phyloP scores from a whole-genome alignment of 495 filamentous ascomycete genomes.

The Venustampulla echinocandica region DNA sequence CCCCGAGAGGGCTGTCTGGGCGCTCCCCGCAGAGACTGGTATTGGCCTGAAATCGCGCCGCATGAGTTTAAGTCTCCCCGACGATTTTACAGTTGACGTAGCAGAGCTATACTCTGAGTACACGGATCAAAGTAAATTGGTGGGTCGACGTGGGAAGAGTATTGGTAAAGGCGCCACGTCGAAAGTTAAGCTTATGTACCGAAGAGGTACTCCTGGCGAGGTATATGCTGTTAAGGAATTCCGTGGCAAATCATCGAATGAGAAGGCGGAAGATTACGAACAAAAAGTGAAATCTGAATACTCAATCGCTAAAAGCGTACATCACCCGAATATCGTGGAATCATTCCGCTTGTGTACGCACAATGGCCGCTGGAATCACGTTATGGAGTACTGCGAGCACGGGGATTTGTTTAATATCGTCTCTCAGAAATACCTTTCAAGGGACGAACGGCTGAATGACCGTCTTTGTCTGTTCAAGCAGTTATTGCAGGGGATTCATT shows the following conservation, averaged over 20 bases:
- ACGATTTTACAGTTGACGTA: conserved; percentile 56
- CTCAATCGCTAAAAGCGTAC: conserved; percentile 63
- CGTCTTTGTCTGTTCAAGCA: conserved; percentile 77
- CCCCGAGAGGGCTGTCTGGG: conserved; percentile 31
- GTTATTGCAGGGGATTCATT: conserved; percentile 67
- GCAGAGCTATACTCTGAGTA: conserved; percentile 52
- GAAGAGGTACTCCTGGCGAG: conserved; percentile 42
- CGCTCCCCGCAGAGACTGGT: conserved; percentile 47
- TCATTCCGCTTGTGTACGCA: conserved; percentile 60
- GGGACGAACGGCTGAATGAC: conserved; percentile 54
- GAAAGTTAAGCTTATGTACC: conserved; percentile 60
- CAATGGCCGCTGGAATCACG: conserved; percentile 64
- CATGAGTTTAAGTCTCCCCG: conserved; percentile 52
- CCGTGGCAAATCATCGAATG: conserved; percentile 48
- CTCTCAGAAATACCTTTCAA: conserved; percentile 49
- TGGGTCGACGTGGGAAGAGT: conserved; percentile 52
- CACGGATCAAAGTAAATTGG: conserved; percentile 46
- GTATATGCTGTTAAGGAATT: conserved; percentile 75
- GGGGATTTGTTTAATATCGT: conserved; percentile 68
- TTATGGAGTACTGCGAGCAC: conserved; percentile 74
- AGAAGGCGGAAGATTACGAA: conserved; percentile 57
- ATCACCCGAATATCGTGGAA: conserved; percentile 73
- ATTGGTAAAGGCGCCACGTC: conserved; percentile 67
- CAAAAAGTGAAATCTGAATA: conserved; percentile 77
- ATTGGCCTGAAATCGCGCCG: conserved; percentile 58